Evolutionary conservation across 495 filamentous ascomycete genomes (phyloP).

Genomic region (Glarea lozoyensis): DNA sequence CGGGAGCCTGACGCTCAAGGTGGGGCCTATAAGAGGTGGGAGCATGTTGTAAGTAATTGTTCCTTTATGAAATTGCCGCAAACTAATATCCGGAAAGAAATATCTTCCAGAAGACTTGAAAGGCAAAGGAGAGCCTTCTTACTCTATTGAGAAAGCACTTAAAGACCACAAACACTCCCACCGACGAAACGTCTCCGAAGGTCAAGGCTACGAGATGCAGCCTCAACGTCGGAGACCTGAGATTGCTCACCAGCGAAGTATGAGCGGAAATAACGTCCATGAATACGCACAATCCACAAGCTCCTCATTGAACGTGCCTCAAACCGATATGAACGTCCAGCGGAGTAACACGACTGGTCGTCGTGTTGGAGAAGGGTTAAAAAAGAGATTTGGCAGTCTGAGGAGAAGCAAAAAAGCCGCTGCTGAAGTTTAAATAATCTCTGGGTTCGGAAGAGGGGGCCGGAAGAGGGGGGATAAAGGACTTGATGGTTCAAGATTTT

Average conservation of each 20-base stretch:
- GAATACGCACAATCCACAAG: background rate
- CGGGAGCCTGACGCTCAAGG: conserved; percentile 51
- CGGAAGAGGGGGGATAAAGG: background rate
- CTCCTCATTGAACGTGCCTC: background rate
- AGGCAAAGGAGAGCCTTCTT: conserved; percentile 73
- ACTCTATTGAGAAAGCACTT: conserved; percentile 53
- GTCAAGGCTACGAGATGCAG: conserved; percentile 33
- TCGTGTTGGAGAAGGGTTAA: conserved; percentile 32
- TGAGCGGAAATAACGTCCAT: conserved; percentile 9
- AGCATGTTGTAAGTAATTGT: conserved; percentile 47
- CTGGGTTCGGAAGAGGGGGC: background rate
- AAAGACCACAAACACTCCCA: conserved; percentile 32
- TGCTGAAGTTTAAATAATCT: background rate
- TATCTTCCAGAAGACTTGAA: conserved; percentile 67
- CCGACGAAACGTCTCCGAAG: conserved; percentile 18
- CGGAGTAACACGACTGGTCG: conserved; percentile 30
- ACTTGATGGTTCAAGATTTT: background rate
- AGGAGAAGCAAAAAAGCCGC: conserved; percentile 21
- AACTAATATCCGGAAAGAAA: conserved; percentile 31
- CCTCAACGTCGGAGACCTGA: conserved; percentile 8
- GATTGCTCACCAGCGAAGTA: conserved; percentile 10
- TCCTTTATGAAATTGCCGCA: background rate
- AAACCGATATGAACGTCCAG: conserved; percentile 11
- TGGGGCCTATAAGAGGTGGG: conserved; percentile 58
- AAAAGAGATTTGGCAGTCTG: conserved; percentile 37